Percentiles rank a stretch among this genome's conserved stretches.
Conservation (phyloP, 1,284 basidiomycete species). For the Chiua sp. region DNA sequence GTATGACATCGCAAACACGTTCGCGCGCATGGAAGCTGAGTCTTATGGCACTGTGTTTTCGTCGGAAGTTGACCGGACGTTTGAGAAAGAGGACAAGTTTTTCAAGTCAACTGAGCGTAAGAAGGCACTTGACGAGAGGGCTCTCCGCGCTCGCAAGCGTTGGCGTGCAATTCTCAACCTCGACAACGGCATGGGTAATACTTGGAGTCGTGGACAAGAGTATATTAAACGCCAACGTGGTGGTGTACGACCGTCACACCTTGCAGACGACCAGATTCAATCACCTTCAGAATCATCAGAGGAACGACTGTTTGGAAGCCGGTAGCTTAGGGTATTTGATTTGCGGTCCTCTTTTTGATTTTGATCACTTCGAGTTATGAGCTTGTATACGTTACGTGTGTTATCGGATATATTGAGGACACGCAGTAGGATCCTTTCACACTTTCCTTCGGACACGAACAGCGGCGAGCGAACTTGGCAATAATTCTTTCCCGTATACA, state of each 20-base stretch:
- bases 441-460: too few species aligned
- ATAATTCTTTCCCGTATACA: too few species aligned
- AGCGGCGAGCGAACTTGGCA: too few species aligned
- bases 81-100: slow-evolving; percentile 65
- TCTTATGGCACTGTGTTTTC: slow-evolving; percentile 76
- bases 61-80: slow-evolving; percentile 64
- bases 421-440: too few species aligned
- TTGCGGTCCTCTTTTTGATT: neutral
- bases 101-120: slow-evolving; percentile 63
- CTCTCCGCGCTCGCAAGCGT: slow-evolving; percentile 68
- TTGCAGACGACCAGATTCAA: slow-evolving; percentile 24
- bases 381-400: too few species aligned
- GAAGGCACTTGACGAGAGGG: slow-evolving; percentile 61
- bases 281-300: slow-evolving; percentile 19
- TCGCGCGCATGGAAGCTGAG: slow-evolving; percentile 85
- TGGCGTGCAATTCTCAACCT: slow-evolving; percentile 71
- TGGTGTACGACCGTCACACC: slow-evolving; percentile 67
- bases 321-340: slow-evolving; percentile 17
- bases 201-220: slow-evolving; percentile 71
- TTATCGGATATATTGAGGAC: too few species aligned
- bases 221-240: slow-evolving; percentile 75
- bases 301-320: slow-evolving; percentile 22
- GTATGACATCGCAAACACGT: slow-evolving; percentile 77
- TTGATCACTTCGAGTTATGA: too few species aligned
- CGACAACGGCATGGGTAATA: slow-evolving; percentile 46